Evolutionary conservation across 2,329 filamentous ascomycete genomes (phyloP).

Genomic region (Hymenoscyphus fructigenus): DNA sequence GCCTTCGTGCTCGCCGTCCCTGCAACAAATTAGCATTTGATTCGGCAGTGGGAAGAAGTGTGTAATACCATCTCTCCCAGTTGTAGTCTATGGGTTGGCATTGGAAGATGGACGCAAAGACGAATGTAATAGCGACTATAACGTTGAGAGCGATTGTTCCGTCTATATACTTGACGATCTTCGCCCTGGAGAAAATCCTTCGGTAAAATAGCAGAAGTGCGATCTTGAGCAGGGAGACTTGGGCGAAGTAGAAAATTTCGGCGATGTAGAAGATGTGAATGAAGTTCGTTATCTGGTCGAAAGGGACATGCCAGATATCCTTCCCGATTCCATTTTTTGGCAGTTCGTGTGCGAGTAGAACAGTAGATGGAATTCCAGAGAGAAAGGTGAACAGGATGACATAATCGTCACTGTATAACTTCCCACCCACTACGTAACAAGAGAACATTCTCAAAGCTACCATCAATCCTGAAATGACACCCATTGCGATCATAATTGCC

Average conservation of each 20-base stretch:
- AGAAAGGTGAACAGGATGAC: constrained; percentile 34
- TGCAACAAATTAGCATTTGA: too few relatives aligned
- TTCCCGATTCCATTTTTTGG: constrained; percentile 34
- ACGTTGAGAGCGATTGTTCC: constrained; percentile 43
- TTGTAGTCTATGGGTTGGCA: constrained; percentile 51
- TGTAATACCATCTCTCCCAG: constrained; percentile 49
- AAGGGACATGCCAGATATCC: constrained; percentile 23
- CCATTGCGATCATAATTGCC: not conserved
- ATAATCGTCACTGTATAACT: constrained; percentile 41
- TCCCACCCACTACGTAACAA: constrained; percentile 18
- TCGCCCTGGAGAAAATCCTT: constrained; percentile 48
- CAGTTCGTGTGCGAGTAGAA: constrained; percentile 40
- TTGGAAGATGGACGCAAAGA: constrained; percentile 45
- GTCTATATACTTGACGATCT: constrained; percentile 44
- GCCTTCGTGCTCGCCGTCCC: constrained; percentile 45
- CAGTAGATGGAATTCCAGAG: constrained; percentile 33
- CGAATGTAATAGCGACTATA: constrained; percentile 41
- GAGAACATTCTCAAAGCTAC: constrained; percentile 1
- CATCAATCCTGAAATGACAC: constrained; percentile 35
- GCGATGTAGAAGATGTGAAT: constrained; percentile 45
- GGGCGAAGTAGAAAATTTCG: constrained; percentile 47
- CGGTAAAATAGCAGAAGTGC: constrained; percentile 56
- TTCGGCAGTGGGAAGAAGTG: too few relatives aligned
- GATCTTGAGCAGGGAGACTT: constrained; percentile 49
- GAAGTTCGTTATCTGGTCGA: constrained; percentile 35